Conservation (phyloP, 108 stramenopile species). For the Cylindrotheca closterium region DNA sequence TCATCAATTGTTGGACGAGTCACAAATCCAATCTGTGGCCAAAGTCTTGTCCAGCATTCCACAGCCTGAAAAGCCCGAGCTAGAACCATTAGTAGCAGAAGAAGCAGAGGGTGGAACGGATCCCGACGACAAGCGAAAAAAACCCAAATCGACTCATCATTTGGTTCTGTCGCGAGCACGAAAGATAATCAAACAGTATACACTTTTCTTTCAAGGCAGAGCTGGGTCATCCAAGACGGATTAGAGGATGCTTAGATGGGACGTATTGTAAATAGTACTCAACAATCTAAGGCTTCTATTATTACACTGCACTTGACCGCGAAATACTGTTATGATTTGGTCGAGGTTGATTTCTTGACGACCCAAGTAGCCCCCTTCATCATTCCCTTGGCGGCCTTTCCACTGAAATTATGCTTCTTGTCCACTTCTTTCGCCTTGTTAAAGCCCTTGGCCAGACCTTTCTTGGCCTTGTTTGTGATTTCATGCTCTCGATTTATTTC, state of each 20-base stretch:
- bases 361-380: slow-evolving; percentile 11
- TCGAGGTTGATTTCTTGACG: slow-evolving; percentile 7
- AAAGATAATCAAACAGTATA: slow-evolving; percentile 32
- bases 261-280: not conserved
- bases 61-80: not conserved
- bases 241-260: slow-evolving; percentile 10
- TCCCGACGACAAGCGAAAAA: slow-evolving; percentile 5
- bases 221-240: slow-evolving; percentile 31
- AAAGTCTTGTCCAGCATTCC: not conserved
- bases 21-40: not conserved
- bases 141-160: slow-evolving; percentile 6
- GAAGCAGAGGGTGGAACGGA: not conserved
- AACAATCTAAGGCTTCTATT: not conserved
- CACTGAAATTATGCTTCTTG: not conserved
- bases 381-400: not conserved
- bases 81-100: not conserved
- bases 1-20: slow-evolving; percentile 3
- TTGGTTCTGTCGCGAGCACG: slow-evolving; percentile 13
- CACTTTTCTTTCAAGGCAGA: slow-evolving; percentile 28
- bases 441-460: not conserved
- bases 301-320: too few species aligned
- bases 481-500: slow-evolving; percentile 4
- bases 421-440: not conserved
- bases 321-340: too few species aligned
- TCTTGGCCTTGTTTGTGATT: not conserved